A percentile compares a stretch with the other conserved stretches of the same genome.
Conservation (phyloP, 371 early-diverging fungal genomes). For the Blastocladiella emersonii region DNA sequence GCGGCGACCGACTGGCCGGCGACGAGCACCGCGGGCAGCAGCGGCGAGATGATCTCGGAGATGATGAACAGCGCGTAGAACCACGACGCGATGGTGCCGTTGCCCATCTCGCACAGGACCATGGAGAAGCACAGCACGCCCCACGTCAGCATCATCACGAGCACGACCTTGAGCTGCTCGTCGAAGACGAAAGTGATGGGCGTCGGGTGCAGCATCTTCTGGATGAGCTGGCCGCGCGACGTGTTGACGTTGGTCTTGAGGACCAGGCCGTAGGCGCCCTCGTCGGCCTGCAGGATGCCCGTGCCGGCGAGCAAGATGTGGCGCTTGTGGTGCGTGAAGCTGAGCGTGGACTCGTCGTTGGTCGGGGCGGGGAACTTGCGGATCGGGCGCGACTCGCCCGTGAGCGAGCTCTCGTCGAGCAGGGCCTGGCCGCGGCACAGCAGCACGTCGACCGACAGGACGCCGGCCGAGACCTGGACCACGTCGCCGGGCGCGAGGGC, state of each 20-base stretch:
- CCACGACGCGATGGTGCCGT: constrained; percentile 35
- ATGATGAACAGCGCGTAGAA: constrained; percentile 52
- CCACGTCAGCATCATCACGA: constrained; percentile 46
- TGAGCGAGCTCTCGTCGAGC: constrained; percentile 68
- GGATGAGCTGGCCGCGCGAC: constrained; percentile 57
- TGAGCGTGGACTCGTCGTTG: constrained; percentile 15
- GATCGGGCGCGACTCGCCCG: constrained; percentile 76
- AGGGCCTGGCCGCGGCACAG: constrained; percentile 54
- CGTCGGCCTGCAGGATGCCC: constrained; percentile 5
- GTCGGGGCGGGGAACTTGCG: constrained; percentile 50
- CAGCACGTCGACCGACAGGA: constrained; percentile 31
- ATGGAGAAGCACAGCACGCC: constrained; percentile 39
- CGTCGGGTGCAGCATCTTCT: constrained; percentile 55
- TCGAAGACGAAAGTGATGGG: constrained; percentile 51
- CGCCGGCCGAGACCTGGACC: not conserved
- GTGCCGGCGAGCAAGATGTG: constrained; percentile 3
- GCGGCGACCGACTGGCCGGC: constrained; percentile 84
- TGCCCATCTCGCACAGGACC: constrained; percentile 37
- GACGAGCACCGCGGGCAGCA: constrained; percentile 70
- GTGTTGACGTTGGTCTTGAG: constrained; percentile 56
- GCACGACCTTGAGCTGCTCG: constrained; percentile 53
- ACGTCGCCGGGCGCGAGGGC: not conserved
- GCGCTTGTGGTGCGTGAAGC: not conserved
- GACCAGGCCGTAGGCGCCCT: constrained; percentile 38
- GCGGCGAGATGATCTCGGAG: constrained; percentile 45